Base-by-base conservation (phyloP, 306 rosid genomes). In the Amphicarpaea edgeworthii region DNA sequence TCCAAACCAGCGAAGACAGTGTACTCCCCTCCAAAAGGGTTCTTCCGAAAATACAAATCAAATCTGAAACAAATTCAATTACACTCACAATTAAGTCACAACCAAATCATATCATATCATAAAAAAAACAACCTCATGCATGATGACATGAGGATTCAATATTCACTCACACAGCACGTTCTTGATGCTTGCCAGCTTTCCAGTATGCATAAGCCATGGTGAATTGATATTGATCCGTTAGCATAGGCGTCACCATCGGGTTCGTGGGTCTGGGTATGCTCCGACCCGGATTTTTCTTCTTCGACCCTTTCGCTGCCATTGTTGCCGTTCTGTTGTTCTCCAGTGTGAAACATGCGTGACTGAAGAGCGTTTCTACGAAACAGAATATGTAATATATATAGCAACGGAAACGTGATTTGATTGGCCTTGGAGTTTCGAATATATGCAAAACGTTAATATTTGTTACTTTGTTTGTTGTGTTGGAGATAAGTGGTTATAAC, bases 171-270 rank as follows among this genome's bases (percentile, higher is more conserved):
- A 93, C 96, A 51, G 96, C 96, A 41, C 88, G 93, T 19, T 93
- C 90, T 78, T 83, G 76, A 63, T 90, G 96, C 83, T 93, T 93
- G 86, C 93, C 91, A 78, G 96, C 93, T 88, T 87, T 93, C 98
- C 98, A 93, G 82, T 93, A 93, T 8, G 96, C 93, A 77, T 93
- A 93, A 77, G 96, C 96, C 98, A 93, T 93, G 70, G 96, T 93
- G 87, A 89, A 93, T 84, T 90, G 98, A 76, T 93, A 93, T 65
- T 80, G 96, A 87, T 93, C 98, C 55, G 96, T 93, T 8, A 93
- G 91, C 55, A 93, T 84, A 57, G 98, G 98, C 67, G 98, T 83
- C 14, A 90, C 96, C 93, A 93, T 90, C 19, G 98, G 96, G 49
- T 93, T 93, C 41, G 91, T 89, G 11, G 98, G 98, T 3, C 86